Evolutionary conservation across 352 stramenopile species (phyloP).

Genomic region (Phytophthora ramorum): DNA sequence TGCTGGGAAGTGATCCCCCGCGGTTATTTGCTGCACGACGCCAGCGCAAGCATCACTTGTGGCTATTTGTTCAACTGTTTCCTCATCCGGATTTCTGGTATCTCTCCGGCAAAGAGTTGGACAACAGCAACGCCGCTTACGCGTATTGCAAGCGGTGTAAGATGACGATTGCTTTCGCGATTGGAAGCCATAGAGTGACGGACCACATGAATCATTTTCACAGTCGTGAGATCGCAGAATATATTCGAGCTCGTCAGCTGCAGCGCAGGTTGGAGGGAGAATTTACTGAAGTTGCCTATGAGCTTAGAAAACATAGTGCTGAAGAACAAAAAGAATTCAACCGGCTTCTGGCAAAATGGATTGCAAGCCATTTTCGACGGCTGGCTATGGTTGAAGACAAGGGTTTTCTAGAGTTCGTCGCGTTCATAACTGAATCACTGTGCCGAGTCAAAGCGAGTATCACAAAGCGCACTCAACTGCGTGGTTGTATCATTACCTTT

Average conservation of each 20-base stretch:
- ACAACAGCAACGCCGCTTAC: not conserved
- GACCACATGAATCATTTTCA: not conserved
- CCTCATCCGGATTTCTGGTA: not conserved
- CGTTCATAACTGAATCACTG: not conserved
- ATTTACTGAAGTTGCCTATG: not conserved
- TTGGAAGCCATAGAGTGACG: not conserved
- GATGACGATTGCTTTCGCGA: not conserved
- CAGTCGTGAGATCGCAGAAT: not conserved
- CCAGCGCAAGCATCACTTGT: not conserved
- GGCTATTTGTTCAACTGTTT: not conserved
- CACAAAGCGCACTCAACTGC: not conserved
- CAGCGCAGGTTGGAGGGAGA: not conserved
- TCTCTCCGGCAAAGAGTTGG: not conserved
- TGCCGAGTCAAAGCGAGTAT: not conserved
- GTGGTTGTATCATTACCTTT: not conserved
- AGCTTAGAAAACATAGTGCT: not conserved
- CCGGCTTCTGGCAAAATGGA: not conserved
- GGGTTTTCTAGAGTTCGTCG: not conserved
- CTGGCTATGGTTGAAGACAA: conserved; percentile 1
- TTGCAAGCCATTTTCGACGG: not conserved
- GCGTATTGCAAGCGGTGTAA: not conserved
- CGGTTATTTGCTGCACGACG: not conserved
- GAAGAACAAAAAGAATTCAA: conserved; percentile 1
- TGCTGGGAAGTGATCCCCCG: not conserved
- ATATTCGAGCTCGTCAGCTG: not conserved